phyloP scores from a whole-genome alignment of 371 early-diverging fungal genomes.

The Coemansia sp. region DNA sequence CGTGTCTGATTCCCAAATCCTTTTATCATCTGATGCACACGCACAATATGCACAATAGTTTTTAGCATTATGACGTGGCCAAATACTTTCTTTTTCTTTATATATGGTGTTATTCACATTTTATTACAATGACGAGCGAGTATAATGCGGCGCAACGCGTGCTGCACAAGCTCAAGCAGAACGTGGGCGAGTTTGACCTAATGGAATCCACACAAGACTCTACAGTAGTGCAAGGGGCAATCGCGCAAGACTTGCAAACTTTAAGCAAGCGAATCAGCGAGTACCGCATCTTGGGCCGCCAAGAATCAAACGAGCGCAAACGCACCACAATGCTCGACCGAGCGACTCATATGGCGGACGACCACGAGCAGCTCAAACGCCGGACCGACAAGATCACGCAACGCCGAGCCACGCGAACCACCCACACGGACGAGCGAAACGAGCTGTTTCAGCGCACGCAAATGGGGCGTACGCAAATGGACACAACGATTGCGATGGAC shows the following conservation, averaged over 20 bases:
- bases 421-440: slow-evolving; percentile 12
- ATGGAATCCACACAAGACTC: slow-evolving; percentile 4
- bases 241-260: slow-evolving; percentile 38
- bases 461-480: slow-evolving; percentile 12
- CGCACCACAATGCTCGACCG: slow-evolving; percentile 43
- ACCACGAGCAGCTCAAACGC: slow-evolving; percentile 39
- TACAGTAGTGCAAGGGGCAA: slow-evolving; percentile 21
- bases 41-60: background rate
- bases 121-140: slow-evolving; percentile 39
- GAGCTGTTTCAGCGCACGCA: slow-evolving; percentile 32
- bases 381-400: slow-evolving; percentile 39
- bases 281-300: slow-evolving; percentile 40
- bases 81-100: background rate
- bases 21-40: background rate
- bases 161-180: slow-evolving; percentile 47
- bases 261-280: slow-evolving; percentile 41
- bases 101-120: background rate
- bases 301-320: slow-evolving; percentile 42
- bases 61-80: background rate
- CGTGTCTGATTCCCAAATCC: background rate
- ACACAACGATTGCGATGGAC: slow-evolving; percentile 39
- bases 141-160: slow-evolving; percentile 49
- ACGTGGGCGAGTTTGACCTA: slow-evolving; percentile 44
- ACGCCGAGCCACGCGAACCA: slow-evolving; percentile 14
- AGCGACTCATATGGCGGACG: slow-evolving; percentile 34